Evolutionary conservation across 805 yeast species (phyloP), one percentile per base, ranked within the genome.

Genomic region (Metschnikowia anglica): DNA sequence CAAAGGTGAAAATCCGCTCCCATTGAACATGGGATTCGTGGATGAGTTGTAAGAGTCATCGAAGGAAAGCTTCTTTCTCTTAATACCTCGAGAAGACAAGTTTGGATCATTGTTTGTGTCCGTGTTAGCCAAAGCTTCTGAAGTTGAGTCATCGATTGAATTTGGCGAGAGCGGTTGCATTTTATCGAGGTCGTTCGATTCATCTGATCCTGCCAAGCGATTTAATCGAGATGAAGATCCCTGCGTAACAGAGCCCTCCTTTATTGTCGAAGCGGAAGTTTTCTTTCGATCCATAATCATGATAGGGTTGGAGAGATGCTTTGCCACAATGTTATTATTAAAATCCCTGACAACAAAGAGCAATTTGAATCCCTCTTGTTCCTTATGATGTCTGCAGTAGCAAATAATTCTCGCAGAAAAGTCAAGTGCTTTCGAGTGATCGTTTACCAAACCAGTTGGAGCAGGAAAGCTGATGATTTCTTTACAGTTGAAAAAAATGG

Each of bases 271-370:
- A 2, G 71, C 57, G 12, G 65, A 58, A 16, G 79, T 73, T 63
- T 88, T 90, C 73, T 91, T 95, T 63, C 95, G 83, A 63, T 93
- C 98, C 80, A 95, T 91, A 38, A 91, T 89, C 83, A 88, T 83
- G 23, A 91, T 86, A 5, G 88, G 80, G 7, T 81, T 67, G 0
- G 96, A 79, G 6, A 83, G 61, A 16, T 80, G 79, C 54, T 82
- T 82, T 5, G 90, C 97, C 13, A 91, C 73, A 4, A 88, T 73
- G 18, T 73, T 70, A 17, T 83, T 85, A 7, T 70, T 58, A 43
- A 70, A 59, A 61, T 90, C 81, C 48, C 79, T 82, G 37, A 91
- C 58, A 3, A 85, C 78, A 48, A 87, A 79, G 34, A 87, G 65
- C 29, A 86, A 68, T 56, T 79, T 80, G 69, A 90, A 91, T 1